A percentile compares a stretch with the other conserved stretches of the same genome.
phyloP scores from a whole-genome alignment of 2,329 filamentous ascomycete genomes.

The Neophaeococcomyces aloes region DNA sequence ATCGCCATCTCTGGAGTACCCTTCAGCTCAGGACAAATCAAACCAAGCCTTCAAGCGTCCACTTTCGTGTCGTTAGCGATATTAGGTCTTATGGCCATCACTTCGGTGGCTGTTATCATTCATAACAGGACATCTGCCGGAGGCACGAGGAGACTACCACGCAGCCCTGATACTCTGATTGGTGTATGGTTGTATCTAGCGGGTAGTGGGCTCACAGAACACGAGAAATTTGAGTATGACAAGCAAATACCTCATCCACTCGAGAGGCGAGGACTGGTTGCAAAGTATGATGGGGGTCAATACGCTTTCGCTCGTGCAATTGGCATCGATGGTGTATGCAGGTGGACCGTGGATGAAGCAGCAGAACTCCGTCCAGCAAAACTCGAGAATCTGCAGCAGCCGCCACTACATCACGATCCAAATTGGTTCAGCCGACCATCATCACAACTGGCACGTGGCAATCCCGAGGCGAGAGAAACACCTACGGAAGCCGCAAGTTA shows the following conservation, averaged over 20 bases:
- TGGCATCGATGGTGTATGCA: slow-evolving; percentile 1
- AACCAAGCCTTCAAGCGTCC: slow-evolving; percentile 8
- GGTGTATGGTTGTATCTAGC: slow-evolving; percentile 13
- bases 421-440: too few relatives aligned
- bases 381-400: slow-evolving; percentile 39
- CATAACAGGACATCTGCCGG: slow-evolving; percentile 4
- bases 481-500: too few relatives aligned
- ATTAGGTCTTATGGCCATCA: slow-evolving; percentile 9
- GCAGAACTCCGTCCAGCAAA: background rate
- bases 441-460: too few relatives aligned
- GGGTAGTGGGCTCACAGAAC: background rate
- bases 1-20: slow-evolving; percentile 14
- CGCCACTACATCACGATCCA: slow-evolving; percentile 25
- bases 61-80: slow-evolving; percentile 12
- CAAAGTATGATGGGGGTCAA: background rate
- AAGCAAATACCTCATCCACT: background rate
- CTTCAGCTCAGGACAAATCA: slow-evolving; percentile 11
- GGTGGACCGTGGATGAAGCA: slow-evolving; percentile 8
- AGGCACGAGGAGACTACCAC: slow-evolving; percentile 12
- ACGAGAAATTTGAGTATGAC: background rate
- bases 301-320: slow-evolving; percentile 3
- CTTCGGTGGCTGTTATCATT: slow-evolving; percentile 9
- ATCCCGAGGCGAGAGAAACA: too few relatives aligned
- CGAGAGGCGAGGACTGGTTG: background rate
- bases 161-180: slow-evolving; percentile 10